Base-by-base conservation (phyloP, 192 early-diverging fungal genomes). In the Umbelopsis sp. region DNA sequence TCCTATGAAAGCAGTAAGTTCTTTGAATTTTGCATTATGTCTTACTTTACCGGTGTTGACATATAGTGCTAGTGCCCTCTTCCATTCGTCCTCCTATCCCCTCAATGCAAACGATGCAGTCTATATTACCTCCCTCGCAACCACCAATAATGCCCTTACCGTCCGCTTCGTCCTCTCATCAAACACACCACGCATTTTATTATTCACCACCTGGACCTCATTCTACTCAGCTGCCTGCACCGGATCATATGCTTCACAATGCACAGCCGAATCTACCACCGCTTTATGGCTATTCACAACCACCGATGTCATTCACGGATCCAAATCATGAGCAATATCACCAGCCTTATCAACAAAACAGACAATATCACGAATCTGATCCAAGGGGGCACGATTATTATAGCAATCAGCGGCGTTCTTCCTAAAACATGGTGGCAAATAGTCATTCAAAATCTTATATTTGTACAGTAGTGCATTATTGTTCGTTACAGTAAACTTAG, bases 391-490 rank as follows among this genome's bases (percentile, higher is more conserved):
- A 61, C 30, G 55, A 61, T 6, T 61, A 61, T 7, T 61, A 61
- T 35, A 23, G 20, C 15, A 49, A 49, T 20, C 48, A 61, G 16
- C 55, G 55, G 5, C 55, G 30, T 35, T 30, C 33, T 27, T 61
- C 55, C 10, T 61, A 61, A 30, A 11, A 30, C 2, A 4, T 2
- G 55, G 55, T 35, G 15, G 16, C 20, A 20, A 5, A 16, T 10
- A 9, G 15, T 33, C 27, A 20, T 53, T 2, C 12, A 18, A 33
- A 33, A 4, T 33, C 55, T 33, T 15, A 61, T 61, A 35, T 61
- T 30, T 61, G 55, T 61, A 61, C 55, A 61, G 55, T 61, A 61
- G 55, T 61, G 55, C 55, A 61, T 61, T 61, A 61, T 61, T 37
- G 16, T 33, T 35, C 33, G 5, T 7, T 20, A 49, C 18, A 49